Evolutionary conservation across 768 basidiomycete genomes (phyloP), one percentile per base, ranked within the genome.

Genomic region (Suillus discolor): DNA sequence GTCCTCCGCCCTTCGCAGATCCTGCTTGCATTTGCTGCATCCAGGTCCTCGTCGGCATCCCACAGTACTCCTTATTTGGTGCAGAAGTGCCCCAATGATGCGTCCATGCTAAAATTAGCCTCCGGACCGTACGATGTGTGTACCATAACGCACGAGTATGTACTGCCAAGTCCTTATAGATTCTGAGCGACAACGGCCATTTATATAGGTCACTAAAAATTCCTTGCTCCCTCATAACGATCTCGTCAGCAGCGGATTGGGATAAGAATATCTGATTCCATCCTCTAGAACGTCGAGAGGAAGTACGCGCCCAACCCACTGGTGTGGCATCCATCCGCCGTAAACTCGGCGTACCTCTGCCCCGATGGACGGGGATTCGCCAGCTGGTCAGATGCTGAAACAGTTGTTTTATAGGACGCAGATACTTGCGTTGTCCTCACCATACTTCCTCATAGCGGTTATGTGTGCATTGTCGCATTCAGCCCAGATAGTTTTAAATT

Each of bases 381-480:
- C 57, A 18, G 31, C 31, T 31, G 6, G 31, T 31, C 6, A 31
- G 31, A 6, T 31, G 31, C 31, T 31, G 6, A 31, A 31, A 31
- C 6, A 31, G 31, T 31, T 31, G 6, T 31, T 34, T 12, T 66
- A 23, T 59, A 34, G 36, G 65, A 49, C 7, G 15, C 36, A 6
- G 31, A 9, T 20, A 49, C 63, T 20, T 28, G 15, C 8, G 7
- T 3, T 7, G 16, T 54, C 7, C 16, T 54, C 18, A 16, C 16
- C 9, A 54, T 9, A 54, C 18, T 34, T n/a, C n/a, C 45, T 23
- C 45, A 23, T 5, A 18, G 36, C 42, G 67, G 71, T 41, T 71
- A 72, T 65, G 68, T 74, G 38, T 63, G 49, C 5, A 68, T 68
- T 6, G 65, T 72, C 15, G 70, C 71, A 1, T 67, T 74, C 34